Evolutionary conservation across 345 rosid species (phyloP).

Genomic region (Pistacia vera): DNA sequence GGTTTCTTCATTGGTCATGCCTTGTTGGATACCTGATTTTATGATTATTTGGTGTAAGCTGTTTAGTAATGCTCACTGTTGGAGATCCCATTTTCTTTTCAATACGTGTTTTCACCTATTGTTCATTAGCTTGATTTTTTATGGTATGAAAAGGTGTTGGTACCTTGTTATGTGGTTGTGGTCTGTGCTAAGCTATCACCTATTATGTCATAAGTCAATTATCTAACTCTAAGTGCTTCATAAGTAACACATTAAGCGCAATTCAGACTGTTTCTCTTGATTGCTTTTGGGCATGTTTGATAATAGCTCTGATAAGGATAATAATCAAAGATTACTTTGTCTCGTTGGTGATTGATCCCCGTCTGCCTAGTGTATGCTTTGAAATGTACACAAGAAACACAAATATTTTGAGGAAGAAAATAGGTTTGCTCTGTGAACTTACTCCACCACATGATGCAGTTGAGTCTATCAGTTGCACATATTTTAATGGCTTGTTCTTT

Average conservation of each 20-base stretch:
- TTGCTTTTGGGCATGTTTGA: not conserved
- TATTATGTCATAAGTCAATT: not conserved
- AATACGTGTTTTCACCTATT: not conserved
- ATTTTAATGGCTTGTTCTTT: not conserved
- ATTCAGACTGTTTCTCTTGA: not conserved
- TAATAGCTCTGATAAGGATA: not conserved
- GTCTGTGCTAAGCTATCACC: not conserved
- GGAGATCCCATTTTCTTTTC: too few species aligned
- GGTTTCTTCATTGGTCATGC: not conserved
- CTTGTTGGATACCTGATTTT: conserved; percentile 10
- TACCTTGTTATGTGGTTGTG: not conserved
- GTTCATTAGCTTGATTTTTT: not conserved
- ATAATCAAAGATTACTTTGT: not conserved
- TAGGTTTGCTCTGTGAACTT: not conserved
- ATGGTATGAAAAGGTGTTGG: not conserved
- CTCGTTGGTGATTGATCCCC: too few species aligned
- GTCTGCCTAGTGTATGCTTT: too few species aligned
- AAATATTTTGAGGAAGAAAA: not conserved
- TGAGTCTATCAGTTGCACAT: not conserved
- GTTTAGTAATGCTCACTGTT: conserved; percentile 8
- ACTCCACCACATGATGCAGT: not conserved
- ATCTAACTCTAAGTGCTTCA: not conserved
- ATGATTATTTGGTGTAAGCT: conserved; percentile 32
- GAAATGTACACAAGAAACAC: not conserved
- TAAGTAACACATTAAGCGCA: not conserved